phyloP scores from a whole-genome alignment of 176 grass and related monocot species.

The Thinopyrum elongatum region DNA sequence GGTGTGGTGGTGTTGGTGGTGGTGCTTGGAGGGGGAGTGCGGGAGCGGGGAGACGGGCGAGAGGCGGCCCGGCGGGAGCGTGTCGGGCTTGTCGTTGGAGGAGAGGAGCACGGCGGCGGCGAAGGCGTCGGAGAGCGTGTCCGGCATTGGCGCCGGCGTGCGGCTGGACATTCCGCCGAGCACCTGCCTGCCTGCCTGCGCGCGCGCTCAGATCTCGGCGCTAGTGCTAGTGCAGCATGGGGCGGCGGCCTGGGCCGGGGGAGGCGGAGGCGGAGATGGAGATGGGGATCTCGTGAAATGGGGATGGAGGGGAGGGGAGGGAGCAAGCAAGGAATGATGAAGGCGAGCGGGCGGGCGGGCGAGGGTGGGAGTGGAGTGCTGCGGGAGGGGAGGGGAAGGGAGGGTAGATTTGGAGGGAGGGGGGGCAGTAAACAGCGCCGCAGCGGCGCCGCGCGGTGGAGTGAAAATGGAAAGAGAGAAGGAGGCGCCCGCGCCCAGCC shows the following conservation, averaged over 20 bases:
- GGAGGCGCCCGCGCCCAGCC: not conserved
- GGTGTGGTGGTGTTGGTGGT: constrained; percentile 38
- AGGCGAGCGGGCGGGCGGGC: not conserved
- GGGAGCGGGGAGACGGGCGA: constrained; percentile 74
- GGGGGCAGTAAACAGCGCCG: constrained; percentile 1
- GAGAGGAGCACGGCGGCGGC: constrained; percentile 56
- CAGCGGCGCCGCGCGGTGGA: constrained; percentile 1
- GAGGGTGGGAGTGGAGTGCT: constrained; percentile 15
- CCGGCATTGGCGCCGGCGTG: constrained; percentile 41
- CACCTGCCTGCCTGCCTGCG: not conserved
- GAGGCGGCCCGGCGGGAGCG: constrained; percentile 48
- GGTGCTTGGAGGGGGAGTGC: constrained; percentile 37
- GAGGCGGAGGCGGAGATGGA: not conserved
- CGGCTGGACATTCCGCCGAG: constrained; percentile 58
- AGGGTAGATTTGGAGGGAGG: constrained; percentile 51
- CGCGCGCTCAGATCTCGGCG: not conserved
- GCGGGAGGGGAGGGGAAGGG: constrained; percentile 1
- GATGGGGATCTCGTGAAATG: constrained; percentile 56
- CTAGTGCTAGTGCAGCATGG: constrained; percentile 39
- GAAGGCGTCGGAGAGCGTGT: constrained; percentile 58
- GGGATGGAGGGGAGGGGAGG: not conserved
- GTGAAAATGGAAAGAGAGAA: not conserved
- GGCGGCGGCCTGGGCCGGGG: not conserved
- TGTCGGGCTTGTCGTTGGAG: constrained; percentile 69
- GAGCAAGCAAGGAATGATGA: constrained; percentile 58